Base-by-base conservation (phyloP, 495 filamentous ascomycete species). In the Neurospora hispaniola region DNA sequence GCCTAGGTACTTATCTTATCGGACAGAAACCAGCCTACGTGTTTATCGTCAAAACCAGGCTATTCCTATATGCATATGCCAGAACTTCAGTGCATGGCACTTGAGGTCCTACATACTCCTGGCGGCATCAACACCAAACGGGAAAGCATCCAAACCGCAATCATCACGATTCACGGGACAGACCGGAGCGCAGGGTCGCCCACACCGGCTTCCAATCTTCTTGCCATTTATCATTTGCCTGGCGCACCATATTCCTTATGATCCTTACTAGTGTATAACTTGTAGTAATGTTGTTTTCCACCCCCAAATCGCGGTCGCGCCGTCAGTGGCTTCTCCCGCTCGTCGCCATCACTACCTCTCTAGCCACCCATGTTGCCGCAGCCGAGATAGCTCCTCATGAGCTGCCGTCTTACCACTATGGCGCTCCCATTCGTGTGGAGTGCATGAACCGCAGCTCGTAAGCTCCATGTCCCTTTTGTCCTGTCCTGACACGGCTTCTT, bases 361-460 rank as follows among this genome's bases (percentile, higher is more conserved):
- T 66, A 18, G 54, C 27, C 0, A 35, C 54, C 27, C 16, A 2
- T 5, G 14, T 35, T 14, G 14, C 14, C 54, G 54, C 54, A 35
- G 54, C 54, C 2, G 54, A 66, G 6, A 66, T 35, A 0, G 54
- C 14, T 35, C 54, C 54, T 66, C 54, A 73, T 69, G 66, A 74
- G n/a, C 76, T 86, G 16, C 83, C 85, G 0, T 85, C 84, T 9
- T 86, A 86, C 70, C 82, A 85, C 72, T 86, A 83, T 72, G 83
- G 83, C 77, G 84, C 84, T 27, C 78, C 82, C 14, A 85, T 87
- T 43, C 74, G 74, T 27, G 82, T 87, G 41, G 82, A 86, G 73
- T 89, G 87, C 79, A 86, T 89, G 80, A 87, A 88, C 74, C 82
- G 87, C 40, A 86, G 84, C 77, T 82, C 84, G 87, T 89, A 72